Conservation (phyloP, 2,329 filamentous ascomycete genomes). For the Colletotrichum magnum region DNA sequence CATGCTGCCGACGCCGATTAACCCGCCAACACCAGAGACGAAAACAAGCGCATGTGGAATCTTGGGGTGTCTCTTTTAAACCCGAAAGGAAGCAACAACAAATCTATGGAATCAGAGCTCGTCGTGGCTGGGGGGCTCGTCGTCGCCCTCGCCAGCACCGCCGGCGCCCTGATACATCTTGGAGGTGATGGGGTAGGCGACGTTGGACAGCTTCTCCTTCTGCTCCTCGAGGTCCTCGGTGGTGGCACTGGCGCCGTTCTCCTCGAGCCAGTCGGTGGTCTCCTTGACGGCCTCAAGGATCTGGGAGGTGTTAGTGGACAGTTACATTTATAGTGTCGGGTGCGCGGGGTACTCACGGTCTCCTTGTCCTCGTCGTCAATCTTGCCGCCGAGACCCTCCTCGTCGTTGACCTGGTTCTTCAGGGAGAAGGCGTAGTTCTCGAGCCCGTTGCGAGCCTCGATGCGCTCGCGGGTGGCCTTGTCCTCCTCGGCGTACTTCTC, state of each 20-base stretch:
- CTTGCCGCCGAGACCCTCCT: conserved; percentile 97
- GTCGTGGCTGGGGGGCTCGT: conserved; percentile 79
- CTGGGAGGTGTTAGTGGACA: conserved; percentile 52
- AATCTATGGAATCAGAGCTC: conserved; percentile 75
- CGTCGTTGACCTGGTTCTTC: conserved; percentile 99
- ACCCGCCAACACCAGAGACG: conserved; percentile 42
- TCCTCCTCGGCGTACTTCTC: conserved; percentile 99
- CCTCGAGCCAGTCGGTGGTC: conserved; percentile 94
- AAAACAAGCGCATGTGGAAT: conserved; percentile 38
- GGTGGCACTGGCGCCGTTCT: conserved; percentile 87
- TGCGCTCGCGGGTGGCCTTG: conserved; percentile 97
- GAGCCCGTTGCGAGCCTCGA: conserved; percentile 94
- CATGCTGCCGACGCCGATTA: conserved; percentile 42
- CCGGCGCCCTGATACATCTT: conserved; percentile 86
- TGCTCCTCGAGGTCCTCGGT: conserved; percentile 99
- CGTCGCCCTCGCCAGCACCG: conserved; percentile 75
- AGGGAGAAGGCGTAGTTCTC: conserved; percentile 99
- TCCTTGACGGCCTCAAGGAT: conserved; percentile 98
- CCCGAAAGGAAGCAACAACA: conserved; percentile 40
- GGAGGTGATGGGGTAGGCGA: conserved; percentile 98
- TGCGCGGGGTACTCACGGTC: conserved; percentile 69
- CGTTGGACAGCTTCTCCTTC: conserved; percentile 97
- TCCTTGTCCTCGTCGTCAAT: conserved; percentile 99
- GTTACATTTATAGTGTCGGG: conserved; percentile 41
- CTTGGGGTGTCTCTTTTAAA: conserved; percentile 40